phyloP scores from a whole-genome alignment of 129 eudicot genomes.

The Ambrosia artemisiifolia region DNA sequence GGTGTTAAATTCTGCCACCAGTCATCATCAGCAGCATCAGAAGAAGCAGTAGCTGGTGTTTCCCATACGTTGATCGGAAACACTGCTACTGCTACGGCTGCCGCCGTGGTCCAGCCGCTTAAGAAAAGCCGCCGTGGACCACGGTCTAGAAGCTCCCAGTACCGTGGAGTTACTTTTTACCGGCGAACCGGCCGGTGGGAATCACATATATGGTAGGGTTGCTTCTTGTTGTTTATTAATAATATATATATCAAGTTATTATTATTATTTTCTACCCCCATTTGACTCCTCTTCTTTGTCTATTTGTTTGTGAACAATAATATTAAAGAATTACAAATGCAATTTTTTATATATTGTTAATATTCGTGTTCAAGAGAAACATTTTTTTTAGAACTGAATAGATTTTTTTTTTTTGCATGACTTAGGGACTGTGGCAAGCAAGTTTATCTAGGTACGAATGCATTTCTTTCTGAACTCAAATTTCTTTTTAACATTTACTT shows the following conservation, averaged over 20 bases:
- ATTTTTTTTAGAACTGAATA: neutral
- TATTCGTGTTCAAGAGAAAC: neutral
- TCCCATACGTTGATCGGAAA: constrained; percentile 29
- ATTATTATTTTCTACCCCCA: neutral
- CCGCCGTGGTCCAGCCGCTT: constrained; percentile 41
- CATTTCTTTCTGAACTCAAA: neutral
- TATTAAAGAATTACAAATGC: neutral
- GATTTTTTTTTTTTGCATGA: constrained; percentile 8
- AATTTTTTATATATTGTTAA: neutral
- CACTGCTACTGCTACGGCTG: constrained; percentile 27
- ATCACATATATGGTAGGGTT: constrained; percentile 81
- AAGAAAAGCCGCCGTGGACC: constrained; percentile 99
- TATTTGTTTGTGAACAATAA: neutral
- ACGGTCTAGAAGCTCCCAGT: constrained; percentile 90
- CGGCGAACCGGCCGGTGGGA: constrained; percentile 99
- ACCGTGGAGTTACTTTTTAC: constrained; percentile 95
- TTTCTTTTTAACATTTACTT: neutral
- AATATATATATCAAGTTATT: neutral
- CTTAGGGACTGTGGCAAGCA: constrained; percentile 98
- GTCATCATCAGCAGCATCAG: constrained; percentile 25
- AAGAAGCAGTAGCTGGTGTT: constrained; percentile 28
- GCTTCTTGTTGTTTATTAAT: neutral
- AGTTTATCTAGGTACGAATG: constrained; percentile 75
- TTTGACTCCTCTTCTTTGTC: neutral
- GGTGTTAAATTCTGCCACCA: constrained; percentile 71